Conservation (phyloP, 2,329 filamentous ascomycete species). For the Geoglossum cookeanum region DNA sequence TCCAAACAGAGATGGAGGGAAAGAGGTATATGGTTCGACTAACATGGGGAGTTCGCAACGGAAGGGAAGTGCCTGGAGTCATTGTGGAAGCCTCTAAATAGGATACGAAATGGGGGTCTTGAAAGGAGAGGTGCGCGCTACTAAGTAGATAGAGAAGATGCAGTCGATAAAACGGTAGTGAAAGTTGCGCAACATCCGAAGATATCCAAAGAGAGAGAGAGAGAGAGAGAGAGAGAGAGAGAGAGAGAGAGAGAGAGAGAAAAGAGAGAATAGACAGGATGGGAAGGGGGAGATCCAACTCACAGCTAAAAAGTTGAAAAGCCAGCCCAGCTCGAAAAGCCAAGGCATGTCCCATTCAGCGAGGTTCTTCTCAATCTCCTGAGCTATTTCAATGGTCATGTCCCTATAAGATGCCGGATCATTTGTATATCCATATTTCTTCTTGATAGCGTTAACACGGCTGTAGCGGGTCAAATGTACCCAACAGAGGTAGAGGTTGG, state of each 20-base stretch:
- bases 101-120: background rate
- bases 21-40: background rate
- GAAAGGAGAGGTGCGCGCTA: background rate
- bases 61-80: background rate
- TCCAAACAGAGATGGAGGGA: background rate
- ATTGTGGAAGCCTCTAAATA: background rate
- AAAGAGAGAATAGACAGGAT: background rate
- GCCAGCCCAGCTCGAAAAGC: constrained; percentile 7
- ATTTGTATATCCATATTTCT: constrained; percentile 6
- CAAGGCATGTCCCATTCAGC: constrained; percentile 6
- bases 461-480: background rate
- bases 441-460: constrained; percentile 6
- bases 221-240: background rate
- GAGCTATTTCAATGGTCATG: constrained; percentile 7
- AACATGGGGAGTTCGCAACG: no score
- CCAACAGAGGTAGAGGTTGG: background rate
- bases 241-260: background rate
- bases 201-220: background rate
- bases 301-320: constrained; percentile 7
- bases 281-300: background rate
- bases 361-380: constrained; percentile 6
- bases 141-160: background rate
- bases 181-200: background rate
- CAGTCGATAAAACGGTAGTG: background rate
- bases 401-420: constrained; percentile 2